Evolutionary conservation across 2,329 filamentous ascomycete genomes (phyloP).

Genomic region (Cucurbitaria berberidis): DNA sequence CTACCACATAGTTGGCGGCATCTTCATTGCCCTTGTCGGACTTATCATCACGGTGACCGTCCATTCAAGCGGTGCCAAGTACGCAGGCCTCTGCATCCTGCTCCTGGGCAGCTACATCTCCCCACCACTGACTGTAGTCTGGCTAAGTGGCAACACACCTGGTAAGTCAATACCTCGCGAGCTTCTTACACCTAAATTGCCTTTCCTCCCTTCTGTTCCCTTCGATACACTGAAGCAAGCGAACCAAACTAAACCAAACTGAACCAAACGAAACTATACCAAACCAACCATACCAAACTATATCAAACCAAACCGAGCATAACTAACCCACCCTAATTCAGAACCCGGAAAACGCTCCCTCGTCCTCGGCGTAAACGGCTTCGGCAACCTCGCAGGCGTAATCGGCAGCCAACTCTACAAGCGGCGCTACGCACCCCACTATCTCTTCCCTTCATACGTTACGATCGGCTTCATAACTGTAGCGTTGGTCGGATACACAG

Average conservation of each 20-base stretch:
- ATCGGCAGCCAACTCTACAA: constrained; percentile 29
- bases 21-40: constrained; percentile 50
- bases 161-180: no score
- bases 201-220: background rate
- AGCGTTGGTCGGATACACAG: constrained; percentile 23
- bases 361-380: constrained; percentile 29
- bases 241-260: no score
- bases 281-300: no score
- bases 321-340: background rate
- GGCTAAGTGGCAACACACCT: constrained; percentile 33
- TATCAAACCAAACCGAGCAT: background rate
- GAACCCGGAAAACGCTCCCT: constrained; percentile 29
- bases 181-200: no score
- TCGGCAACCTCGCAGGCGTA: constrained; percentile 33
- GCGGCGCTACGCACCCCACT: constrained; percentile 23
- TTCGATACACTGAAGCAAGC: no score
- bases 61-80: constrained; percentile 9
- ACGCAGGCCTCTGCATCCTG: constrained; percentile 29
- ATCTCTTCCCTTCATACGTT: constrained; percentile 26
- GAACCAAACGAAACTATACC: no score
- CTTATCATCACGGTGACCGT: constrained; percentile 23
- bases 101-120: constrained; percentile 33
- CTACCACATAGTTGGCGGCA: constrained; percentile 54
- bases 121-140: constrained; percentile 29
- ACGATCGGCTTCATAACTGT: constrained; percentile 32